Evolutionary conservation across 768 basidiomycete genomes (phyloP).

Genomic region (Tubosaeta sp.): DNA sequence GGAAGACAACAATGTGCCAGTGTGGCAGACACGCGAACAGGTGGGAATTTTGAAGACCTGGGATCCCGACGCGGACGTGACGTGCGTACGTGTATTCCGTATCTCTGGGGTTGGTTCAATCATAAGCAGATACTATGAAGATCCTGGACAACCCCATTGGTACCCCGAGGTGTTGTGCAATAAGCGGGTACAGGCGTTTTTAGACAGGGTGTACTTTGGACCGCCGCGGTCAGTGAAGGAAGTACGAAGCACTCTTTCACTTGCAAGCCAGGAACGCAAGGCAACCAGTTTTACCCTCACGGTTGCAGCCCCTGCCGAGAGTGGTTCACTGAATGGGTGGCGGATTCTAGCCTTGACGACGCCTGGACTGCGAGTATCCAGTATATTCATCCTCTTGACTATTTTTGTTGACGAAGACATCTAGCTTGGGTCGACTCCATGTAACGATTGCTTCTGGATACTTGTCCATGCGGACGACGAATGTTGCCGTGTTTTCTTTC

Average conservation of each 20-base stretch:
- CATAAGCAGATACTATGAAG: slow-evolving; percentile 56
- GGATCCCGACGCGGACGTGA: slow-evolving; percentile 47
- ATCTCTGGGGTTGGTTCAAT: neutral
- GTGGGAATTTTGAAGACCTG: slow-evolving; percentile 57
- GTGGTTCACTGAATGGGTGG: slow-evolving; percentile 69
- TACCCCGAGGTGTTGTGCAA: slow-evolving; percentile 58
- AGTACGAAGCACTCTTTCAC: neutral
- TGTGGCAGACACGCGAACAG: slow-evolving; percentile 75
- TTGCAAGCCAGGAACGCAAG: neutral
- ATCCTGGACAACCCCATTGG: slow-evolving; percentile 64
- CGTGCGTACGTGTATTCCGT: slow-evolving; percentile 34
- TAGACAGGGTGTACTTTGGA: slow-evolving; percentile 35
- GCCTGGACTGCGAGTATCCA: slow-evolving; percentile 63
- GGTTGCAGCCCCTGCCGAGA: slow-evolving; percentile 62
- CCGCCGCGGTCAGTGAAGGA: neutral
- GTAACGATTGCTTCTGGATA: slow-evolving; percentile 7
- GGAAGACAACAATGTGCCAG: slow-evolving; percentile 81
- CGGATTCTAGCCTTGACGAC: slow-evolving; percentile 50
- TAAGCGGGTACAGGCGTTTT: slow-evolving; percentile 49
- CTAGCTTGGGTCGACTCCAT: slow-evolving; percentile 19
- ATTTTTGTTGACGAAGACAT: neutral
- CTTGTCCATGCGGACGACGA: slow-evolving; percentile 20
- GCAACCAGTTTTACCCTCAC: slow-evolving; percentile 60
- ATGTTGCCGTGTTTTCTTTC: slow-evolving; percentile 24
- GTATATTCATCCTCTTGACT: neutral